Percentiles rank a stretch among this genome's conserved stretches.
Evolutionary conservation across 2,329 filamentous ascomycete genomes (phyloP).

Genomic region (Exophiala lecanii-corni): DNA sequence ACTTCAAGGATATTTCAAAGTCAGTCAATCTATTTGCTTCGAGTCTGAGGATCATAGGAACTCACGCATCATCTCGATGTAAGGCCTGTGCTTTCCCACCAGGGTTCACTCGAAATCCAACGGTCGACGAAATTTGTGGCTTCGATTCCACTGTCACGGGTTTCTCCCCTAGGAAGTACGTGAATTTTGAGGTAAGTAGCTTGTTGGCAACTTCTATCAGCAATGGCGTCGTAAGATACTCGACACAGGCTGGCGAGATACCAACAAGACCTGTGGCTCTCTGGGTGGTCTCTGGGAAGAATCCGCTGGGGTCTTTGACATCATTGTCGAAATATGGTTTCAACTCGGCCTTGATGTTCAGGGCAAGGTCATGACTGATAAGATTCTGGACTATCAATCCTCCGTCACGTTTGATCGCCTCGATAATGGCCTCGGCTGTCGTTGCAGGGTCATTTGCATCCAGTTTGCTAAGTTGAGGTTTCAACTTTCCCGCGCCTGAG

Average conservation of each 20-base stretch:
- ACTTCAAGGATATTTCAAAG: constrained; percentile 28
- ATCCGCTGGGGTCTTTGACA: constrained; percentile 19
- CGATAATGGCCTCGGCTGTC: not conserved
- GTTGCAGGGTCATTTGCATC: constrained; percentile 3
- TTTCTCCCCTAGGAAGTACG: constrained; percentile 30
- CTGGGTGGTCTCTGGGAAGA: constrained; percentile 25
- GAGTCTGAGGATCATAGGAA: too few relatives aligned
- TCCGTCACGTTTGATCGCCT: constrained; percentile 7
- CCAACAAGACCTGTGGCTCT: constrained; percentile 35
- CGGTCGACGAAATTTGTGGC: constrained; percentile 29
- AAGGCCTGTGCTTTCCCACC: constrained; percentile 22
- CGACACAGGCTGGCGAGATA: constrained; percentile 34
- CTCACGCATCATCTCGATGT: constrained; percentile 26
- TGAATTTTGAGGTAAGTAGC: constrained; percentile 33
- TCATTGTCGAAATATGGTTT: constrained; percentile 22
- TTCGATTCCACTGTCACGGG: constrained; percentile 4
- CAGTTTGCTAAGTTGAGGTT: not conserved
- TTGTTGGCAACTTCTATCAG: constrained; percentile 32
- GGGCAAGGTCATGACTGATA: constrained; percentile 5
- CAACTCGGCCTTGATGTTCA: constrained; percentile 18
- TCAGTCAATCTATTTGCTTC: constrained; percentile 30
- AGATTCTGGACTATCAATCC: constrained; percentile 17
- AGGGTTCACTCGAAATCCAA: constrained; percentile 27
- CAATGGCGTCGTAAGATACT: constrained; percentile 33
- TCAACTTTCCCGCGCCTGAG: not conserved